Base-by-base conservation (phyloP, 225 moss, liverwort and hornwort species). In the Pseudoscleropodium purum region DNA sequence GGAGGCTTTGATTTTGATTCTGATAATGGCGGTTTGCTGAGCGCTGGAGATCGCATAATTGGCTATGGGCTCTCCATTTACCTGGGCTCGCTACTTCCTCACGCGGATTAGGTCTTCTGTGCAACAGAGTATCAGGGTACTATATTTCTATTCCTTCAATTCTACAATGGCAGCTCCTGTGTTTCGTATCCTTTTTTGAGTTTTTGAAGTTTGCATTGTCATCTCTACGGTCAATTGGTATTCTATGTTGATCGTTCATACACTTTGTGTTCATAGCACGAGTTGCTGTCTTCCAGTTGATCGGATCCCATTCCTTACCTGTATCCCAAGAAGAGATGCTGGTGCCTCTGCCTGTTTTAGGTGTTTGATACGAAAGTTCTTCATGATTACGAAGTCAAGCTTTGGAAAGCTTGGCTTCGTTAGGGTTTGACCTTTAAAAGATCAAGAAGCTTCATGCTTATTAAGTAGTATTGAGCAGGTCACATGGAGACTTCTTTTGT, bases 81-180 rank as follows among this genome's bases (percentile, higher is more conserved):
- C 90, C 41, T 99, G 96, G 97, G 96, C 96, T 27, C 97, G 97
- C 79, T 97, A 99, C 90, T 84, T 99, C 65, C 90, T 99, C 60
- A 95, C 98, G 18, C 95, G 96, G 93, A 92, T 96, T 65, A 96
- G 92, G 94, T 95, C 96, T 59, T 97, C 97, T 36, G 94, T 97
- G 91, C 95, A 95, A 39, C 96, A 97, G 85, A 97, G 96, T 86
- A 90, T 99, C 79, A 95, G 94, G 96, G 97, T 98, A 91, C 75
- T 43, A n/a, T 34, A 77, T 73, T 74, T 72, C 66, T 25, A 5
- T 73, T 66, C 75, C 68, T 79, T 26, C 62, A 72, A 18, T 43
- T 64, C 60, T 79, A n/a, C 77, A 62, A 62, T 90, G 69, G n/a
- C n/a, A 90, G 89, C 80, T 84, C 66, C 70, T 72, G 8, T 24